Evolutionary conservation across 179 eudicot genomes (phyloP), one percentile per base, ranked within the genome.

Genomic region (Beta macrorhiza): DNA sequence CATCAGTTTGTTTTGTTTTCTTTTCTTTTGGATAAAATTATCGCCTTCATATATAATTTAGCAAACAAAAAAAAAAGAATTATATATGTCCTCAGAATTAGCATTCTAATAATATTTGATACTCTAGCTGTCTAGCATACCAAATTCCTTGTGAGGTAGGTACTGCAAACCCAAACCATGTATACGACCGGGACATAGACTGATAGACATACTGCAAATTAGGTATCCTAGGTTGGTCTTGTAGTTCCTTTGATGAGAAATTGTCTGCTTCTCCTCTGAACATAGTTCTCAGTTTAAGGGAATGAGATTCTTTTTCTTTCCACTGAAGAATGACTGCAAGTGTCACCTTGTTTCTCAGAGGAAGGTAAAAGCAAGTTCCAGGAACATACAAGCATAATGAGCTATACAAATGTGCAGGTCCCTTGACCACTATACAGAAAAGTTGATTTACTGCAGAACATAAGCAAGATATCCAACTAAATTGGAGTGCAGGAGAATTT

Each of bases 401-500:
- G 42, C 42, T 37, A 37, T 37, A 37, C 42, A 2, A 37, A 37
- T 37, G 42, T 37, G 42, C 42, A 37, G 42, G 42, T 52, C 29
- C 37, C 9, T 12, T 6, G 11, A 44, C 37, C 68, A 45, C 19
- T 15, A 61, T 58, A 17, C 7, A 78, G 10, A 68, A 68, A 29
- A 2, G 20, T 37, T 51, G 4, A 32, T 51, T 63, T 63, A 20
- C 15, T 37, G 59, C 32, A 42, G 47, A 71, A 14, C 12, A 76
- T 52, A 17, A 20, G 52, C 15, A 61, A 78, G 77, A 77, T 53
- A 19, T 62, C 44, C 78, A 75, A 17, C 17, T 57, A 8, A 8
- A 42, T 75, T 29, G 25, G 52, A 16, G 51, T 45, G 67, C 67
- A 32, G 32, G 49, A 77, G 59, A 79, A 72, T 49, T 81, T 84